A percentile compares a stretch with the other conserved stretches of the same genome.
Evolutionary conservation across 148 eudicot species (phyloP).

Genomic region (Silene uniflora): DNA sequence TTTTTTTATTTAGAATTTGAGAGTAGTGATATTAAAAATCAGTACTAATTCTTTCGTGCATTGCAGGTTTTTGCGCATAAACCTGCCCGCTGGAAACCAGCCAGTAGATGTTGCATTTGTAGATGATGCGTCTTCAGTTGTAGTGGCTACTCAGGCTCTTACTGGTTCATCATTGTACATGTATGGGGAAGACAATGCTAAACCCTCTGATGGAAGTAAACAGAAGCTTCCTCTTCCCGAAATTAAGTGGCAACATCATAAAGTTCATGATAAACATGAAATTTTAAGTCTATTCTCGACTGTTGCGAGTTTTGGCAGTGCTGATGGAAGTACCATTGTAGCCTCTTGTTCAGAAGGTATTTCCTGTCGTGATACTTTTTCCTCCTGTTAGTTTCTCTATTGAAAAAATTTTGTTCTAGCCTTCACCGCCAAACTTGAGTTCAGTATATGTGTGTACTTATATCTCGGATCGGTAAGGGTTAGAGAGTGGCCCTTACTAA

Average conservation of each 20-base stretch:
- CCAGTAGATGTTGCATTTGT: constrained; percentile 73
- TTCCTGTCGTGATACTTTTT: background rate
- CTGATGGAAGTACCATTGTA: constrained; percentile 89
- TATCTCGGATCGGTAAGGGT: background rate
- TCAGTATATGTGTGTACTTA: background rate
- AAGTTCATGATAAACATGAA: constrained; percentile 69
- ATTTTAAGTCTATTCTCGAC: constrained; percentile 62
- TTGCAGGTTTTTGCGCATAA: constrained; percentile 83
- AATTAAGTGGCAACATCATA: constrained; percentile 86
- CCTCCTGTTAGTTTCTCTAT: background rate
- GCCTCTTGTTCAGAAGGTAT: constrained; percentile 94
- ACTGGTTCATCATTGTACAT: constrained; percentile 72
- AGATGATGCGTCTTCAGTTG: constrained; percentile 74
- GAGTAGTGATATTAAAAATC: background rate
- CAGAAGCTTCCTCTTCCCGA: constrained; percentile 75
- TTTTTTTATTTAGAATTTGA: background rate
- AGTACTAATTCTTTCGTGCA: constrained; percentile 7
- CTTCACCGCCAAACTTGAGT: background rate
- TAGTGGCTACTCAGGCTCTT: constrained; percentile 71
- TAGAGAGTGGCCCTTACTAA: background rate
- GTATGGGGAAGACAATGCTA: constrained; percentile 81
- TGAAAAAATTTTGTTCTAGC: background rate
- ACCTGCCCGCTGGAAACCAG: constrained; percentile 85
- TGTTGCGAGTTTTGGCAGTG: constrained; percentile 75
- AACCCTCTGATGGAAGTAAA: constrained; percentile 49